Percentiles rank a stretch among this genome's conserved stretches.
Conservation (phyloP, 2,329 filamentous ascomycete genomes). For the Ceratocystis albifundus region DNA sequence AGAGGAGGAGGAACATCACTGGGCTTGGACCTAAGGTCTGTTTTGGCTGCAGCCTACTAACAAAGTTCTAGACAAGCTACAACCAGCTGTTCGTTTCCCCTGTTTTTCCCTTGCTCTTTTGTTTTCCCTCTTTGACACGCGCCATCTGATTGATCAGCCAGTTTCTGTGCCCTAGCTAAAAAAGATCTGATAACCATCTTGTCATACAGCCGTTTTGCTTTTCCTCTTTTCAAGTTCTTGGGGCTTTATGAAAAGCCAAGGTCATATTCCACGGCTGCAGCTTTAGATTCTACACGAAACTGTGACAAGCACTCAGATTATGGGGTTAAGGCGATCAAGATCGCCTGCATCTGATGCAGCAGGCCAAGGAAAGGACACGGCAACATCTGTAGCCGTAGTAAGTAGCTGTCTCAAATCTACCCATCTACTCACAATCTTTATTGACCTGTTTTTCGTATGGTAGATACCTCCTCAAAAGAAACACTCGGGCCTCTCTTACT, state of each 20-base stretch:
- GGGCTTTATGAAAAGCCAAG: neutral
- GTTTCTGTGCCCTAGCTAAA: neutral
- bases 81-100: neutral
- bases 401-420: neutral
- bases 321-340: neutral
- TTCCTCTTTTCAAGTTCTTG: neutral
- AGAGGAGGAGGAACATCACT: neutral
- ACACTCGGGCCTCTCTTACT: constrained; percentile 31
- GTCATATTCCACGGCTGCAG: neutral
- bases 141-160: constrained; percentile 12
- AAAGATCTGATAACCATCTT: constrained; percentile 9
- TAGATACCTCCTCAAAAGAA: constrained; percentile 12
- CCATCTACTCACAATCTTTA: too few species aligned
- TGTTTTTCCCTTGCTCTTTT: constrained; percentile 1
- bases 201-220: neutral
- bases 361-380: neutral
- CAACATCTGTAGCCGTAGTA: neutral
- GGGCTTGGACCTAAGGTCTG: too few species aligned
- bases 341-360: neutral
- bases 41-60: too few species aligned
- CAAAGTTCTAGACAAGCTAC: too few species aligned
- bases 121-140: constrained; percentile 10
- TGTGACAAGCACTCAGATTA: neutral
- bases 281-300: constrained; percentile 15
- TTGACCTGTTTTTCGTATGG: neutral